Evolutionary conservation across 352 stramenopile species (phyloP).

Genomic region (Phytophthora fragariaefolia): DNA sequence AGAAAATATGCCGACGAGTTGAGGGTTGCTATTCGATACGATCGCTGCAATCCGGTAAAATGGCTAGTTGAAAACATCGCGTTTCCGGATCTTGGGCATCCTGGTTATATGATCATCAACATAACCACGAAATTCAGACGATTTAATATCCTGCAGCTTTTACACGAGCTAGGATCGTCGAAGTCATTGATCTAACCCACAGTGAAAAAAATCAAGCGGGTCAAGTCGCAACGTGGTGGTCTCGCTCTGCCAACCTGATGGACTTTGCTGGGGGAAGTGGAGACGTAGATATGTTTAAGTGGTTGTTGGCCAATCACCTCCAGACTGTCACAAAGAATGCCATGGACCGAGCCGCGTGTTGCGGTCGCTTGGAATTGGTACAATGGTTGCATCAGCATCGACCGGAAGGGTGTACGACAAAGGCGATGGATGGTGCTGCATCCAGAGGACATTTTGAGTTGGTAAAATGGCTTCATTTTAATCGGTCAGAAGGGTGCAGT

Average conservation of each 20-base stretch:
- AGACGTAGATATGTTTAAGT: conserved; percentile 7
- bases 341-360: background rate
- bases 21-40: background rate
- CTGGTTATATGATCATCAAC: conserved; percentile 1
- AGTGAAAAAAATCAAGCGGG: background rate
- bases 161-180: conserved; percentile 1
- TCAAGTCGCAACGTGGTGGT: conserved; percentile 8
- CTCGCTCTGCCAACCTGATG: conserved; percentile 2
- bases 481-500: background rate
- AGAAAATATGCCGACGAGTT: background rate
- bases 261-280: background rate
- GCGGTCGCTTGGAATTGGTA: background rate
- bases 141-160: conserved; percentile 11
- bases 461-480: background rate
- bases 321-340: background rate
- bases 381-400: conserved; percentile 1
- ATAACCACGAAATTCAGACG: background rate
- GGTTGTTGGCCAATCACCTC: background rate
- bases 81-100: conserved; percentile 1
- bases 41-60: conserved; percentile 2
- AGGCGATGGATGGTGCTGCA: background rate
- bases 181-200: background rate
- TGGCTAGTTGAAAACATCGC: conserved; percentile 7
- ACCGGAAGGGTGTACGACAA: background rate
- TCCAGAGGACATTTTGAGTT: background rate